Conservation (phyloP, 805 yeast species). For the Saccharomycopsis sp. region DNA sequence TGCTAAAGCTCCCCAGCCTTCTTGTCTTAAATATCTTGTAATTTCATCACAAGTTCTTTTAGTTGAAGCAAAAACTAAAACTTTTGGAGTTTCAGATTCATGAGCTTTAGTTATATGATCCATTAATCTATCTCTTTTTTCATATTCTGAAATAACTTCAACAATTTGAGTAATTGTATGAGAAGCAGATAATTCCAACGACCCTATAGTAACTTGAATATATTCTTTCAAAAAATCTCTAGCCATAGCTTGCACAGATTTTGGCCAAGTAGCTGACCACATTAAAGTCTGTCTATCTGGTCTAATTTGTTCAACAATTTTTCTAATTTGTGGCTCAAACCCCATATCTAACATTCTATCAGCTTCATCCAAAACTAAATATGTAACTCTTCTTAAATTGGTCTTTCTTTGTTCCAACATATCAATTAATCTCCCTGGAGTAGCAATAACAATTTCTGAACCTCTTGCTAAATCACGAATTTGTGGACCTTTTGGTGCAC, state of each 20-base stretch:
- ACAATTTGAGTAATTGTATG: conserved; percentile 92
- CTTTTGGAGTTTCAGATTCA: conserved; percentile 60
- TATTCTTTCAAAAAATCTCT: conserved; percentile 87
- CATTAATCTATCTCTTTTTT: conserved; percentile 85
- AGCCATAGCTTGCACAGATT: conserved; percentile 90
- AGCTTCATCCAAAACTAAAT: conserved; percentile 96
- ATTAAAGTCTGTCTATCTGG: conserved; percentile 98
- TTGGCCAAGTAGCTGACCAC: conserved; percentile 99
- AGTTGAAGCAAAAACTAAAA: conserved; percentile 89
- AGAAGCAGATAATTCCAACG: conserved; percentile 91
- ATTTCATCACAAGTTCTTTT: conserved; percentile 97
- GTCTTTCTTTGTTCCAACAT: conserved; percentile 95
- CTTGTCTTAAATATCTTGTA: conserved; percentile 84
- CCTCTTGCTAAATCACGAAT: conserved; percentile 94
- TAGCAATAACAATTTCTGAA: conserved; percentile 92
- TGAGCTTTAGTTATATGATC: conserved; percentile 75
- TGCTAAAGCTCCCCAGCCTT: conserved; percentile 98
- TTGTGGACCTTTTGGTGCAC: conserved; percentile 98
- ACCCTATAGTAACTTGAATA: conserved; percentile 95
- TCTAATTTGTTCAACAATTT: conserved; percentile 95
- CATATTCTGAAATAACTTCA: conserved; percentile 86
- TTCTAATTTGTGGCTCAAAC: conserved; percentile 98
- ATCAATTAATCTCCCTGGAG: conserved; percentile 98
- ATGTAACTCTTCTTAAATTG: conserved; percentile 91
- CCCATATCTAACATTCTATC: conserved; percentile 99